phyloP scores from a whole-genome alignment of 2,329 filamentous ascomycete genomes.

The Metarhizium robertsii region DNA sequence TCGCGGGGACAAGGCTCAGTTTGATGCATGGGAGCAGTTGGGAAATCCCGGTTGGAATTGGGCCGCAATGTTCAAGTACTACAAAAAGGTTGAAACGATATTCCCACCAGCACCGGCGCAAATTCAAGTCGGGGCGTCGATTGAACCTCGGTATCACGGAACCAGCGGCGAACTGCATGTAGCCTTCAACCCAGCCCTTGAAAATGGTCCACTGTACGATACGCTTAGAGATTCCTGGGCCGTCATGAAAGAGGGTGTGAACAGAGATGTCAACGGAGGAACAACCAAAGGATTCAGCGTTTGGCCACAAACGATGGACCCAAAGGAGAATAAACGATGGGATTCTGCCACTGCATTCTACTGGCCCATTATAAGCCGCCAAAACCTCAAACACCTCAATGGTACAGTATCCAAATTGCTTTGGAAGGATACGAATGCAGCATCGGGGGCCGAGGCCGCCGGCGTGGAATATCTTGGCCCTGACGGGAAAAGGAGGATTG shows the following conservation, averaged over 20 bases:
- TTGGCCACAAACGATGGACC: slow-evolving; percentile 31
- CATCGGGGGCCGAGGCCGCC: slow-evolving; percentile 13
- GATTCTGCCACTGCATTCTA: slow-evolving; percentile 34
- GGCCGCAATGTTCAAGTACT: slow-evolving; percentile 34
- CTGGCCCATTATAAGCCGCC: slow-evolving; percentile 23
- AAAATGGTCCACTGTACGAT: slow-evolving; percentile 22
- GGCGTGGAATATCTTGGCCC: slow-evolving; percentile 28
- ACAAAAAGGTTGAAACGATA: slow-evolving; percentile 32
- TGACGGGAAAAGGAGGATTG: slow-evolving; percentile 21
- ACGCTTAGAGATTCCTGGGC: slow-evolving; percentile 22
- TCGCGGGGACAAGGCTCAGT: slow-evolving; percentile 30
- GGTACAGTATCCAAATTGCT: slow-evolving; percentile 25
- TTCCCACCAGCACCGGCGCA: slow-evolving; percentile 24
- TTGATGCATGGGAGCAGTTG: slow-evolving; percentile 33
- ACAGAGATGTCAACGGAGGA: slow-evolving; percentile 29
- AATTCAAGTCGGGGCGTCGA: slow-evolving; percentile 23
- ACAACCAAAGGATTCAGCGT: slow-evolving; percentile 26
- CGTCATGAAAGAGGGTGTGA: slow-evolving; percentile 21
- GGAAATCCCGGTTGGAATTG: slow-evolving; percentile 37
- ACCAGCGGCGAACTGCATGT: slow-evolving; percentile 23
- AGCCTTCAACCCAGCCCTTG: slow-evolving; percentile 25
- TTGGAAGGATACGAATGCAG: slow-evolving; percentile 11
- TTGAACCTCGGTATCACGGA: slow-evolving; percentile 25
- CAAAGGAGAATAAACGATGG: slow-evolving; percentile 23
- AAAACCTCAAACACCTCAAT: slow-evolving; percentile 29